A percentile compares a stretch with the other conserved stretches of the same genome.
Conservation (phyloP, 2,329 filamentous ascomycete genomes). For the Pseudogymnoascus sp. region DNA sequence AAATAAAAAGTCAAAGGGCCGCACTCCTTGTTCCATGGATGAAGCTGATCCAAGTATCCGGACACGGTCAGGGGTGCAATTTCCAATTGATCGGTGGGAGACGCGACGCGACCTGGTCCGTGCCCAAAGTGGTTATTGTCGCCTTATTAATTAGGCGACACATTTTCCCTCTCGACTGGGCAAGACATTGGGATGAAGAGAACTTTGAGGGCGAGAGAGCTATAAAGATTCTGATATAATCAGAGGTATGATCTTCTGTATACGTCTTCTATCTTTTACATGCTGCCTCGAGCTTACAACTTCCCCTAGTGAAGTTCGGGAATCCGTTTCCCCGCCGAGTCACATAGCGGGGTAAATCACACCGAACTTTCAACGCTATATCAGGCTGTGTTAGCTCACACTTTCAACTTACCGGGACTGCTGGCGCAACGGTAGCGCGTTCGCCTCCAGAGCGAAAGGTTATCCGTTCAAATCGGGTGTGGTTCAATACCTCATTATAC, state of each 20-base stretch:
- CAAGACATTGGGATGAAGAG: neutral
- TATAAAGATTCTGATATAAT: neutral
- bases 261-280: too few relatives aligned
- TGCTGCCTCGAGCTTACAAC: neutral
- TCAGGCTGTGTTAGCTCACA: neutral
- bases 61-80: slow-evolving; percentile 3
- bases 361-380: neutral
- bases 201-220: neutral
- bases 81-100: neutral
- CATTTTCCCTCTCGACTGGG: neutral
- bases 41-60: neutral
- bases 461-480: slow-evolving; percentile 14
- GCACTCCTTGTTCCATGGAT: neutral
- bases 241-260: neutral
- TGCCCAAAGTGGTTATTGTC: neutral
- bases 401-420: slow-evolving; percentile 10
- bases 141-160: neutral
- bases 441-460: slow-evolving; percentile 14
- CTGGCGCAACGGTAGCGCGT: slow-evolving; percentile 14
- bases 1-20: neutral
- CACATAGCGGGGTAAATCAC: neutral
- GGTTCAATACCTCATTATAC: slow-evolving; percentile 13
- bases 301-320: neutral
- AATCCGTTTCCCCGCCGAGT: neutral
- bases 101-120: slow-evolving; percentile 11